Percentiles rank a stretch among this genome's conserved stretches.
phyloP scores from a whole-genome alignment of 2,329 filamentous ascomycete genomes.

The Aspergillus ochraceoroseus region DNA sequence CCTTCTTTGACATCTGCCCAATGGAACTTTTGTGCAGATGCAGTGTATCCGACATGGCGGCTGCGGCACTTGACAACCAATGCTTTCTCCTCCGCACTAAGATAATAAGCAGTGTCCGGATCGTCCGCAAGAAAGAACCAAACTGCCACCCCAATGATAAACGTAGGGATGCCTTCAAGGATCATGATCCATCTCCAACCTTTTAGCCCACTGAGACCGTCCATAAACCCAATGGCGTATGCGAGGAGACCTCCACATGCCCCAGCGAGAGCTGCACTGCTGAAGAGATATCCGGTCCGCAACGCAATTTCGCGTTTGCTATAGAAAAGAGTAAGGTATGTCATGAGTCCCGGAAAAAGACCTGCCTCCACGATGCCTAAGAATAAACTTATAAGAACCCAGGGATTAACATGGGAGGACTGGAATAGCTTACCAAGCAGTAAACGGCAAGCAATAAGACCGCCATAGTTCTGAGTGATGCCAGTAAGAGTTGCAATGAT shows the following conservation, averaged over 20 bases:
- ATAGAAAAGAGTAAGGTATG: constrained; percentile 72
- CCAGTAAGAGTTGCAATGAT: constrained; percentile 53
- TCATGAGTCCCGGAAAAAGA: constrained; percentile 62
- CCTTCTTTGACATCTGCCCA: constrained; percentile 62
- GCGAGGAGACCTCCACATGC: constrained; percentile 68
- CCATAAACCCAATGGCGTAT: constrained; percentile 68
- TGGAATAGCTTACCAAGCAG: constrained; percentile 45
- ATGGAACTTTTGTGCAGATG: constrained; percentile 51
- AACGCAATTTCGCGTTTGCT: constrained; percentile 67
- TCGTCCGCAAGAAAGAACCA: constrained; percentile 61
- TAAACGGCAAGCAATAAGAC: constrained; percentile 63
- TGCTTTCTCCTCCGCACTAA: constrained; percentile 55
- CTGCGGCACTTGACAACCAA: constrained; percentile 52
- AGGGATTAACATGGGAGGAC: not conserved
- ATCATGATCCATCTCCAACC: constrained; percentile 71
- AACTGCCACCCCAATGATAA: constrained; percentile 53
- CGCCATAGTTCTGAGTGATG: constrained; percentile 59
- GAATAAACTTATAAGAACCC: constrained; percentile 1
- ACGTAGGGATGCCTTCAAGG: constrained; percentile 53
- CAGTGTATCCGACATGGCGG: constrained; percentile 48
- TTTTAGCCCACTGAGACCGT: constrained; percentile 57
- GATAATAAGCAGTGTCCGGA: constrained; percentile 59
- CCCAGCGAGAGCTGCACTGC: constrained; percentile 61
- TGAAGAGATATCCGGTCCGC: constrained; percentile 67
- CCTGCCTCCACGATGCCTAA: constrained; percentile 63